Base-by-base conservation (phyloP, 345 rosid genomes). In the Boechera stricta region DNA sequence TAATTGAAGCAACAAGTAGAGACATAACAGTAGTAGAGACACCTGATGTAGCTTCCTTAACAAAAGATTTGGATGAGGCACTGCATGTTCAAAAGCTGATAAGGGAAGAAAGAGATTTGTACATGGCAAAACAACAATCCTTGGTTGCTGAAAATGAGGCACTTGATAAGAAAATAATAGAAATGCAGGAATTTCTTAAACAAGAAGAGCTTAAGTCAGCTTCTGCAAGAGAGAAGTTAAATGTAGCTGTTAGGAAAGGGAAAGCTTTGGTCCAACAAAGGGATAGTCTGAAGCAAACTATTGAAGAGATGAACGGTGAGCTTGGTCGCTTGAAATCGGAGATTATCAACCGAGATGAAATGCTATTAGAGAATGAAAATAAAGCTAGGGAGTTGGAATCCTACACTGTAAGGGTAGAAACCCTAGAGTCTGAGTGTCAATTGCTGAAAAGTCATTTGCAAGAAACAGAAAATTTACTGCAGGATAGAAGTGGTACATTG, bases 171-270 rank as follows among this genome's bases (percentile, higher is more conserved):
- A 85, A 86, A 80, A 85, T 74, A 52, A 64, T 76, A 57, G 92
- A 88, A 79, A 78, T 95, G 86, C 91, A 83, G 74, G 90, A 80
- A 74, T 80, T 82, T 31, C 91, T 89, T 69, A 72, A 67, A 64
- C 92, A 85, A 82, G 99, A 92, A 86, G 94, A 92, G 86, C 98
- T 87, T 84, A 95, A 86, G 82, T 87, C 91, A 56, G 82, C 85
- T 69, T 87, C 97, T 75, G 75, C 75, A 7, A 88, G 94, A 73
- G 99, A 95, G 84, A 95, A 92, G 83, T 71, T 95, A 83, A 91
- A 86, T 73, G 88, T 91, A 78, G 99, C 98, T 48, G 98, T 95
- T 78, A 85, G 96, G 79, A 95, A 95, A 89, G 98, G 99, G 64
- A 95, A 95, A 84, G 86, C 87, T 16, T 84, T 95, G 85, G 94